These are phyloP conservation scores for Penicillium crustosum DNA, from an alignment of 2,329 filamentous ascomycete species.

Conservation along the genomic window DNA sequence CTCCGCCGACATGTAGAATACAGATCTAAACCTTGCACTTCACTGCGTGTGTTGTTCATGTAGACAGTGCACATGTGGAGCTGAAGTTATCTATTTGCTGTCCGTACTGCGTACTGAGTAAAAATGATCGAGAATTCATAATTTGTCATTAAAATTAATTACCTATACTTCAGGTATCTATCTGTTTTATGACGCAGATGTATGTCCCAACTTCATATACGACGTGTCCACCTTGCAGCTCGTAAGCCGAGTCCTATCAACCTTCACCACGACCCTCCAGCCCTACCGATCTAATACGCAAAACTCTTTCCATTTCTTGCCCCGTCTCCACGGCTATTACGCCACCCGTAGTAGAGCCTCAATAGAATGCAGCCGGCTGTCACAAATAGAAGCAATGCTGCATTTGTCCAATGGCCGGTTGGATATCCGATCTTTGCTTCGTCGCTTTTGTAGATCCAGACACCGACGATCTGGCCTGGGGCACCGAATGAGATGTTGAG, in stretches of 20 bases:
- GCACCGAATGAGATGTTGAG: conserved; percentile 69
- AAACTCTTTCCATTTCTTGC: conserved; percentile 24
- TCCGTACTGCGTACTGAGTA: neutral
- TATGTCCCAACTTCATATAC: neutral
- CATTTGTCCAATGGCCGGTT: conserved; percentile 69
- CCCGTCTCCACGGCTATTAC: conserved; percentile 35
- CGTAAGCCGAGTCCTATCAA: neutral
- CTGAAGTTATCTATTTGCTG: neutral
- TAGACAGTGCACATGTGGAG: neutral
- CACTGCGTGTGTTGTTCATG: neutral
- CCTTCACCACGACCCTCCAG: neutral
- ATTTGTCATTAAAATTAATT: neutral
- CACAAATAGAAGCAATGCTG: conserved; percentile 60
- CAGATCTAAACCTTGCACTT: neutral
- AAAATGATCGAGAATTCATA: neutral
- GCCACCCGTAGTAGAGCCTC: conserved; percentile 56
- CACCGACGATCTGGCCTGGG: conserved; percentile 68
- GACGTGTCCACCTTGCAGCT: neutral
- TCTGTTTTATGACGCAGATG: neutral
- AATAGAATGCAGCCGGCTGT: conserved; percentile 56
- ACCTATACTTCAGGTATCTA: neutral
- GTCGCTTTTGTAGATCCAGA: conserved; percentile 70
- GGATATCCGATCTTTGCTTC: conserved; percentile 64
- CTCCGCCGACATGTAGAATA: neutral
- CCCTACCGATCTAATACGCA: conserved; percentile 27